Evolutionary conservation across 805 yeast genomes (phyloP).

Genomic region (Saccharomyces mikatae): DNA sequence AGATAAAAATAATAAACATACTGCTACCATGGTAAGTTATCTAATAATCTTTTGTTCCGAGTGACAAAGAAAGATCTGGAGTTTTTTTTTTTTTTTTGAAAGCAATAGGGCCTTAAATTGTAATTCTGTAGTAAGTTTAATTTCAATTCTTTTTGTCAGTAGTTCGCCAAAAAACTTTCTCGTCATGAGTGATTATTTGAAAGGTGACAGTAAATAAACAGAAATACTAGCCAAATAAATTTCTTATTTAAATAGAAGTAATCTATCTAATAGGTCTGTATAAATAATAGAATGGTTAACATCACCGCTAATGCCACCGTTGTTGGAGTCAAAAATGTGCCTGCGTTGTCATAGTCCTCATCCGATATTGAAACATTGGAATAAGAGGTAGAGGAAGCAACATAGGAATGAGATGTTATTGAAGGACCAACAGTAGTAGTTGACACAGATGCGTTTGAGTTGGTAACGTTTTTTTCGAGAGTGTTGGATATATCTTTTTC

Average conservation of each 20-base stretch:
- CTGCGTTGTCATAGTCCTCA: slow-evolving; percentile 7
- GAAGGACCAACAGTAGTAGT: neutral
- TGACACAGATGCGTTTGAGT: neutral
- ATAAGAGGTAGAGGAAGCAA: neutral
- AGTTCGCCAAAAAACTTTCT: neutral
- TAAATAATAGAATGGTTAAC: slow-evolving; percentile 10
- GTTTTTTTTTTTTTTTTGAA: neutral
- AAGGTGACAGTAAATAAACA: neutral
- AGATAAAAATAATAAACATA: neutral
- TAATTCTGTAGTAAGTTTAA: neutral
- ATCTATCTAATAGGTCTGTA: slow-evolving; percentile 6
- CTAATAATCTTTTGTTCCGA: neutral
- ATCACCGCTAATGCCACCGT: slow-evolving; percentile 12
- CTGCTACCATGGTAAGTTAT: slow-evolving; percentile 3
- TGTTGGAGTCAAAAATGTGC: slow-evolving; percentile 9
- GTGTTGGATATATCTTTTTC: neutral
- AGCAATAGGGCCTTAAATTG: neutral
- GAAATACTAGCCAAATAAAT: neutral
- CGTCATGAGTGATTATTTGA: neutral
- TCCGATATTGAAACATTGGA: neutral
- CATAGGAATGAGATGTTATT: neutral
- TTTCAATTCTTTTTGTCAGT: neutral
- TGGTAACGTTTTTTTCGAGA: neutral
- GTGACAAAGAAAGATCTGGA: neutral
- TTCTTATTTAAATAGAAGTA: neutral